These are phyloP conservation scores for Gossypium herbaceum DNA, from an alignment of 345 rosid species.

Conservation along the genomic window DNA sequence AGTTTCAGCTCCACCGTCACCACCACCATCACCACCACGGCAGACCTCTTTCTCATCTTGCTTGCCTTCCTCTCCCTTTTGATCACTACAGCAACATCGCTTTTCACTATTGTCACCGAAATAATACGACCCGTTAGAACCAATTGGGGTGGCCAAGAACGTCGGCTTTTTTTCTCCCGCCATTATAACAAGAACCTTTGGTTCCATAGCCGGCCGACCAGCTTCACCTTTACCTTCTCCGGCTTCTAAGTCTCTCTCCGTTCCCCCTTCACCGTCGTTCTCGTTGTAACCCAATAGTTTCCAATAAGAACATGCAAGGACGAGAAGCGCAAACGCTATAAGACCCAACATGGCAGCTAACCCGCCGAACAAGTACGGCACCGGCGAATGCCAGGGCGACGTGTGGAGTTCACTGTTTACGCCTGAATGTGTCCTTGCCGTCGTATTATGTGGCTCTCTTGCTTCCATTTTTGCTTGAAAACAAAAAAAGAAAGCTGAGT, in stretches of 20 bases:
- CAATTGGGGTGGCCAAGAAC: slow-evolving; percentile 66
- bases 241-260: slow-evolving; percentile 54
- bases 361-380: slow-evolving; percentile 90
- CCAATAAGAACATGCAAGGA: slow-evolving; percentile 95
- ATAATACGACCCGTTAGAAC: slow-evolving; percentile 32
- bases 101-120: slow-evolving; percentile 38
- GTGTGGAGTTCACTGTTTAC: slow-evolving; percentile 35
- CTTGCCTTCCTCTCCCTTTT: slow-evolving; percentile 20
- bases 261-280: slow-evolving; percentile 22
- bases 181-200: slow-evolving; percentile 80
- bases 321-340: slow-evolving; percentile 77
- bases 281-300: slow-evolving; percentile 70
- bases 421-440: slow-evolving; percentile 14
- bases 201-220: slow-evolving; percentile 35
- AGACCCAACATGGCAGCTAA: slow-evolving; percentile 90
- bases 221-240: slow-evolving; percentile 39
- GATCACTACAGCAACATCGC: slow-evolving; percentile 30
- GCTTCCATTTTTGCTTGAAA: slow-evolving; percentile 34
- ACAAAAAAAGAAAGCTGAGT: slow-evolving; percentile 11
- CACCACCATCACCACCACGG: slow-evolving; percentile 12
- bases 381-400: slow-evolving; percentile 83
- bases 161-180: slow-evolving; percentile 76
- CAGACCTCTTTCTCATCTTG: slow-evolving; percentile 20
- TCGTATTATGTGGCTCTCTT: slow-evolving; percentile 39
- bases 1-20: slow-evolving; percentile 9